These are phyloP conservation scores for Eimeria maxima DNA, from an alignment of 169 alveolate species.

Conservation along the genomic window DNA sequence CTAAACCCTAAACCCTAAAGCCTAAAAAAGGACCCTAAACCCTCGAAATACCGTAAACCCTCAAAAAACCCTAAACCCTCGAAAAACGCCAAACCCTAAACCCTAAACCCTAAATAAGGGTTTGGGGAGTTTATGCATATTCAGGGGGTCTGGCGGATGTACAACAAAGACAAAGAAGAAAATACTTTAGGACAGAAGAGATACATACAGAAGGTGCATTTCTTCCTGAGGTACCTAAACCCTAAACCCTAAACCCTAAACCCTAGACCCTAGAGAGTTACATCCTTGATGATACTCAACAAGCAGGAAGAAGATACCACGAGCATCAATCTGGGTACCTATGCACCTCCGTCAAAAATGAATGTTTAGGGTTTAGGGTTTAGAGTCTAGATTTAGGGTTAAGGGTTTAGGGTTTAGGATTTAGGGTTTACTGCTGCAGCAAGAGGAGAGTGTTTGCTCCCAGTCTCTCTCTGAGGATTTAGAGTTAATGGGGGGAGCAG, in stretches of 20 bases:
- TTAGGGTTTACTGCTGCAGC: not conserved
- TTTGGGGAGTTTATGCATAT: not conserved
- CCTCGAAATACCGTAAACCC: constrained; percentile 5
- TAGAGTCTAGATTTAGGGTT: no score
- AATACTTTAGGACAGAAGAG: not conserved
- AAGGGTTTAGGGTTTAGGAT: constrained; percentile 3
- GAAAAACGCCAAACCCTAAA: not conserved
- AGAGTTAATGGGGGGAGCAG: constrained; percentile 16
- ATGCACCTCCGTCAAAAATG: not conserved
- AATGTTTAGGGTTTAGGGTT: not conserved
- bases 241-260: constrained; percentile 16
- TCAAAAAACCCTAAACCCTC: constrained; percentile 1
- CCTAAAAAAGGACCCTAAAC: constrained; percentile 3
- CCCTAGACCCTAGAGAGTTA: not conserved
- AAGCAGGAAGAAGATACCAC: not conserved
- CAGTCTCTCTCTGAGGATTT: not conserved
- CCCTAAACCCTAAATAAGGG: not conserved
- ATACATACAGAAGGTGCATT: not conserved
- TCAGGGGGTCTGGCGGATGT: no score
- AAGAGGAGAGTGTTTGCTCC: not conserved
- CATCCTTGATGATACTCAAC: not conserved
- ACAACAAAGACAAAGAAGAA: no score
- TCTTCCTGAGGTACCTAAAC: not conserved
- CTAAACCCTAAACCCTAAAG: constrained; percentile 9
- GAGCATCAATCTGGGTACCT: no score